These are phyloP conservation scores for Rhodofomes roseus DNA, from an alignment of 1,284 basidiomycete species.

Conservation along the genomic window DNA sequence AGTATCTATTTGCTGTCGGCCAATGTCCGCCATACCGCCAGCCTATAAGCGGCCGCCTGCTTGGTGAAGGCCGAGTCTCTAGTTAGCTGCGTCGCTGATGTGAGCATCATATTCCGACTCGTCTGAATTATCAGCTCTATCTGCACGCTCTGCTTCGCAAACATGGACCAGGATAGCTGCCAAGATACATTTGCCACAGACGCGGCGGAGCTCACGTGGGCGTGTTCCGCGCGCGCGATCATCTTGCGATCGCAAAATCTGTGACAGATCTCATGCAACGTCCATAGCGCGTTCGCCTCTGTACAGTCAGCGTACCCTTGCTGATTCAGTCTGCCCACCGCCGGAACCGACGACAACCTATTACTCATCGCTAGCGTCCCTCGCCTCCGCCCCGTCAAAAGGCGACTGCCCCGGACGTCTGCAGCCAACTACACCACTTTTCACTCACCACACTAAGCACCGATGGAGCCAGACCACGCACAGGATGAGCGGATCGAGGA, in stretches of 20 bases:
- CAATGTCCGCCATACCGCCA: too few relatives aligned
- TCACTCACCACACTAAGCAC: slow-evolving; percentile 21
- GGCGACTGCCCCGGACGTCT: not conserved
- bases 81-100: too few relatives aligned
- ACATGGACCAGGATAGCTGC: too few relatives aligned
- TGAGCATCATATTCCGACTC: too few relatives aligned
- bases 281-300: not conserved
- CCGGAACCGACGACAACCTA: not conserved
- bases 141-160: too few relatives aligned
- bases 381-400: not conserved
- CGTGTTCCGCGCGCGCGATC: not conserved
- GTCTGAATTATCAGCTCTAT: too few relatives aligned
- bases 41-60: too few relatives aligned
- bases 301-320: not conserved
- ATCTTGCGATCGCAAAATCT: not conserved
- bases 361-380: not conserved
- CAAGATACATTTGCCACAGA: not conserved
- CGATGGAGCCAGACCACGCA: slow-evolving; percentile 33
- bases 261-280: not conserved
- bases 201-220: not conserved
- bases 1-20: too few relatives aligned
- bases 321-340: not conserved
- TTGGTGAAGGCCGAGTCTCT: too few relatives aligned
- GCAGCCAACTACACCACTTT: not conserved
- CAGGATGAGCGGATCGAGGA: slow-evolving; percentile 36